phyloP scores from a whole-genome alignment of 495 filamentous ascomycete genomes.

The Oidiodendron maius region DNA sequence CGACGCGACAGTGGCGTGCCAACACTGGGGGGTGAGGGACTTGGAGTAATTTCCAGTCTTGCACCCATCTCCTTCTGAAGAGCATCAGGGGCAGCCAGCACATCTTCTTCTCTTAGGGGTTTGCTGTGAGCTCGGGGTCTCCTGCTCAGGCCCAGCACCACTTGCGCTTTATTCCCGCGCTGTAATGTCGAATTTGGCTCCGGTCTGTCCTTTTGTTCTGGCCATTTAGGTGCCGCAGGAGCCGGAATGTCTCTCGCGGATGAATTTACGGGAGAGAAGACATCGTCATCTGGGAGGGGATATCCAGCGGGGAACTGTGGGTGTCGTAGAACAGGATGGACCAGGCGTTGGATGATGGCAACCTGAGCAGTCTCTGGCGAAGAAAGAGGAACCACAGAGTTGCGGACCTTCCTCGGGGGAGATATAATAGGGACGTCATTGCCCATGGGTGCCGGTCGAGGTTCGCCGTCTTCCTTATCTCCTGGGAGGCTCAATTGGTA shows the following conservation, averaged over 20 bases:
- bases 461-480: slow-evolving; percentile 8
- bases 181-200: slow-evolving; percentile 9
- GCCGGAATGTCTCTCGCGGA: slow-evolving; percentile 10
- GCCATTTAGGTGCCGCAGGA: slow-evolving; percentile 19
- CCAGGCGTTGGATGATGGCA: slow-evolving; percentile 12
- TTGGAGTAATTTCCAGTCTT: background rate
- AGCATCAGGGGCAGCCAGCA: background rate
- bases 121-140: background rate
- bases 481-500: slow-evolving; percentile 22
- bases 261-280: slow-evolving; percentile 16
- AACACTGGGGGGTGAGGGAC: background rate
- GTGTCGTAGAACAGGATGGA: slow-evolving; percentile 15
- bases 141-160: slow-evolving; percentile 7
- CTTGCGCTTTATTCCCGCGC: slow-evolving; percentile 17
- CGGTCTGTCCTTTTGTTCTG: background rate
- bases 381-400: background rate
- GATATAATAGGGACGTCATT: slow-evolving; percentile 8
- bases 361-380: background rate
- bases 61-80: background rate
- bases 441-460: slow-evolving; percentile 2
- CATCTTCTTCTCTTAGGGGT: too few species aligned
- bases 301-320: slow-evolving; percentile 19
- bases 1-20: background rate
- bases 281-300: slow-evolving; percentile 12
- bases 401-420: background rate